Conservation (phyloP, 495 filamentous ascomycete species). For the Trichoderma erinaceum region DNA sequence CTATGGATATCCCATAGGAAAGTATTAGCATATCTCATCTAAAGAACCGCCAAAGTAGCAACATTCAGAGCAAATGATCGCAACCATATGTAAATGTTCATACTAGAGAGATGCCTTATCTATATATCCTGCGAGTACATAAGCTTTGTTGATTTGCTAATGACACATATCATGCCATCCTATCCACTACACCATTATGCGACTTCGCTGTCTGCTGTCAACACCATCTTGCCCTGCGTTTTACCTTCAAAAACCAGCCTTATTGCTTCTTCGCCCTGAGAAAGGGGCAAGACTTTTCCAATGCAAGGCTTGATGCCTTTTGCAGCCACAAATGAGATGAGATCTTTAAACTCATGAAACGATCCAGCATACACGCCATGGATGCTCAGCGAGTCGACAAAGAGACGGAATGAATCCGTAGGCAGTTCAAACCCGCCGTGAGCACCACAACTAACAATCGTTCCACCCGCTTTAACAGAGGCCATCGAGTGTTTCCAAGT, state of each 20-base stretch:
- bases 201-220: neutral
- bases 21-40: too few relatives aligned
- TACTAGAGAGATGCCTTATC: too few relatives aligned
- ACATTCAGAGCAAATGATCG: too few relatives aligned
- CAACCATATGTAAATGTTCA: too few relatives aligned
- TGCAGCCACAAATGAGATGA: neutral
- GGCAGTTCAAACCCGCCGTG: constrained; percentile 3
- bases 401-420: neutral
- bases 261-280: neutral
- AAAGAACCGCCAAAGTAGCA: too few relatives aligned
- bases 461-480: neutral
- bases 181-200: neutral
- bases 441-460: neutral
- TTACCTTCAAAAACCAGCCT: neutral
- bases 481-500: neutral
- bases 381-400: neutral
- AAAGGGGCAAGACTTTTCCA: neutral
- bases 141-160: too few relatives aligned
- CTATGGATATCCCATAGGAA: too few relatives aligned
- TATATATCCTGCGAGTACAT: too few relatives aligned
- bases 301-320: neutral
- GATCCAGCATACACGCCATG: neutral
- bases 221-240: neutral
- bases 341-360: neutral
- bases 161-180: too few relatives aligned